Evolutionary conservation across 2,329 filamentous ascomycete genomes (phyloP).

Genomic region (Apiospora phragmitis): DNA sequence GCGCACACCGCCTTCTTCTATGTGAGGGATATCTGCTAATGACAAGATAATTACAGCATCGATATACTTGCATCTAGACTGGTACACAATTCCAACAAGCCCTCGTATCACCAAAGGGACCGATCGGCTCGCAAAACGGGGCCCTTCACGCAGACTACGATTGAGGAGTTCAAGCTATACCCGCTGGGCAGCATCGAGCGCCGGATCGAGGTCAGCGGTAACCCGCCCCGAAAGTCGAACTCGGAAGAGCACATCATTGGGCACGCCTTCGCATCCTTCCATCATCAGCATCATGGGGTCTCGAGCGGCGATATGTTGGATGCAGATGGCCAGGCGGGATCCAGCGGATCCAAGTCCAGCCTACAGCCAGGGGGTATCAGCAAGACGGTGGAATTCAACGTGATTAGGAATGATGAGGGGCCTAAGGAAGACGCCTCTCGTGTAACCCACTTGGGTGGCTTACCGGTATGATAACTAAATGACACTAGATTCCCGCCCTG

Average conservation of each 20-base stretch:
- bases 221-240: neutral
- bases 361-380: slow-evolving; percentile 2
- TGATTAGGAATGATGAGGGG: neutral
- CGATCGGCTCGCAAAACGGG: neutral
- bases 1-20: neutral
- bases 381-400: slow-evolving; percentile 11
- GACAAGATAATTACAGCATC: neutral
- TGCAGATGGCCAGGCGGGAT: neutral
- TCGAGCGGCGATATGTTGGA: neutral
- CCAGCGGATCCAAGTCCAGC: neutral
- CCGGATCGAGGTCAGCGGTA: slow-evolving; percentile 1
- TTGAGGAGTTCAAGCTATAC: slow-evolving; percentile 5
- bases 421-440: neutral
- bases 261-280: neutral
- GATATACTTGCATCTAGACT: slow-evolving; percentile 10
- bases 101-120: neutral
- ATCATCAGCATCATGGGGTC: neutral
- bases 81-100: neutral
- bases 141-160: neutral
- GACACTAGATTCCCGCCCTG: neutral
- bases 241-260: slow-evolving; percentile 4
- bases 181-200: slow-evolving; percentile 7
- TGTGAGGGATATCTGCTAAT: neutral
- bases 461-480: neutral
- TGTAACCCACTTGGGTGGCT: neutral